Percentiles rank a stretch among this genome's conserved stretches.
Conservation (phyloP, 345 rosid genomes). For the Linum tenue region DNA sequence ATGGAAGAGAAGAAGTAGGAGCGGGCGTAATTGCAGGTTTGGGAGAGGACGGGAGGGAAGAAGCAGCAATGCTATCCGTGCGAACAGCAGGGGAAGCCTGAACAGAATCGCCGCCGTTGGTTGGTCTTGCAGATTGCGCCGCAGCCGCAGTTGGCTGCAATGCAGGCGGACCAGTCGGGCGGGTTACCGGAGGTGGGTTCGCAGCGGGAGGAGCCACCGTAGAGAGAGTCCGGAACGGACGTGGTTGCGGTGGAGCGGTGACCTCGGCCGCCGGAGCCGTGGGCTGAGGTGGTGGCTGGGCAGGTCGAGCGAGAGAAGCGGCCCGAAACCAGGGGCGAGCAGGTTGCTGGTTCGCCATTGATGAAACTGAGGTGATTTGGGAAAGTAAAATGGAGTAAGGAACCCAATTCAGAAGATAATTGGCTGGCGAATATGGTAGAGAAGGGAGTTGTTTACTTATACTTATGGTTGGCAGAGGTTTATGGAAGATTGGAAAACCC, state of each 20-base stretch:
- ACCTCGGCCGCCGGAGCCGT: conserved; percentile 22
- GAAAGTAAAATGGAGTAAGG: neutral
- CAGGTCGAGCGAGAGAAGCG: conserved; percentile 33
- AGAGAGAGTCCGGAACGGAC: conserved; percentile 21
- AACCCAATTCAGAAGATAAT: neutral
- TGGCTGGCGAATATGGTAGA: conserved; percentile 18
- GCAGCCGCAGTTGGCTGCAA: conserved; percentile 14
- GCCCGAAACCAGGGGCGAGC: conserved; percentile 51
- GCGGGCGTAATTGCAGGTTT: neutral
- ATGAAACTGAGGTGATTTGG: neutral
- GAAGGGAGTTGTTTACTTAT: neutral
- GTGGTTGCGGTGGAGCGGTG: conserved; percentile 25
- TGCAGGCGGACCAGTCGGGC: conserved; percentile 7
- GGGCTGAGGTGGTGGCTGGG: conserved; percentile 15
- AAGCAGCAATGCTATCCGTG: neutral
- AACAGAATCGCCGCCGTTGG: conserved; percentile 17
- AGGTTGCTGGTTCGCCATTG: conserved; percentile 37
- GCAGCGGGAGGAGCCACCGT: conserved; percentile 28
- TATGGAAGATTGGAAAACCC: too few species aligned
- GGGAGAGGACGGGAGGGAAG: conserved; percentile 7
- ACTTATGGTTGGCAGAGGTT: too few species aligned
- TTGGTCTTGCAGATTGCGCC: neutral
- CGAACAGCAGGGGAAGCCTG: conserved; percentile 14
- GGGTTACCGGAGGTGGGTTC: conserved; percentile 18
- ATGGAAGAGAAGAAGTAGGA: neutral